Evolutionary conservation across 225 moss, liverwort and hornwort species (phyloP), one percentile per base, ranked within the genome.

Genomic region (Physcomitrium patens): DNA sequence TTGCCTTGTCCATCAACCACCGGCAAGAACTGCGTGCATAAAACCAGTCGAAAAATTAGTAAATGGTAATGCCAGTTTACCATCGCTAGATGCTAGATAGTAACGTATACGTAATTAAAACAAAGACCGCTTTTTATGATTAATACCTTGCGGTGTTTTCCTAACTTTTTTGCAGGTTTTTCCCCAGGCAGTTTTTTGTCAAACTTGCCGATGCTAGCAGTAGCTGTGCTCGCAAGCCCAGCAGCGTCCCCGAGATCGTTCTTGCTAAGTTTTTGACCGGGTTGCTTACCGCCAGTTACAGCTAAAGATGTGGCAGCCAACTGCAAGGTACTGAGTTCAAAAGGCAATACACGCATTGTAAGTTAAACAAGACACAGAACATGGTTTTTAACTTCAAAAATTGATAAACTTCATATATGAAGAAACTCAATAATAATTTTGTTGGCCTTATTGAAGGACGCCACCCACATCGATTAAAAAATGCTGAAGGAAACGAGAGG

Each of bases 141-240:
- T 37, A 37, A 4, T 37, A 37, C 31, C 31, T 37, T 37, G 31
- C 54, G 80, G 67, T 89, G 86, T 69, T 91, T 91, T 31, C 91
- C 85, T 62, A 76, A 59, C 42, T 89, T 90, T 83, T 95, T 99
- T 12, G 79, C 78, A 11, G 90, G 79, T 79, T 99, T 99, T 82
- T 99, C 99, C 61, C 95, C 95, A 47, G 89, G 77, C 42, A 85
- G 79, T 61, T 95, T 99, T 58, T 90, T 93, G 73, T 99, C 99
- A 51, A 99, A 99, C 86, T 93, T 99, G 73, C 99, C 99, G 68
- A 93, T 92, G 65, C 99, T 99, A n/a, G 99, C 99, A 56, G 99
- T 99, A 16, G 99, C 87, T 24, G 93, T 95, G 76, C 95, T 88
- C 18, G 95, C 99, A 16, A 99, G 82, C 59, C 99, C 93, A 65